These are phyloP conservation scores for Scheffersomyces coipomensis DNA, from an alignment of 805 yeast genomes.

Conservation along the genomic window DNA sequence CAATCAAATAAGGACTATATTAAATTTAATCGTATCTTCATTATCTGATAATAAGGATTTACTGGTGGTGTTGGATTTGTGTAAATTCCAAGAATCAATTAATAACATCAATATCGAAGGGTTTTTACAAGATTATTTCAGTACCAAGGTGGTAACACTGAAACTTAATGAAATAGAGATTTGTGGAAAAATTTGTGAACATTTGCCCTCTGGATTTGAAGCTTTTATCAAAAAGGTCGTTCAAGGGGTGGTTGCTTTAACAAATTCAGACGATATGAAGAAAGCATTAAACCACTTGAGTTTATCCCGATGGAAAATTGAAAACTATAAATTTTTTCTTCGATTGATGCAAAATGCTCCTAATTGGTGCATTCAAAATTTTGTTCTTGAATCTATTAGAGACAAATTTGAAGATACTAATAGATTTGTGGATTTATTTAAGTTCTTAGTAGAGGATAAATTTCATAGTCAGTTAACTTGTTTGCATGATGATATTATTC, in stretches of 20 bases:
- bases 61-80: slow-evolving; percentile 15
- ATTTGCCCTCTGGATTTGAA: slow-evolving; percentile 14
- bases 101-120: neutral
- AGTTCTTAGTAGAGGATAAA: slow-evolving; percentile 21
- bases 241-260: slow-evolving; percentile 27
- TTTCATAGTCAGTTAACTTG: slow-evolving; percentile 24
- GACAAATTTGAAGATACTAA: slow-evolving; percentile 14
- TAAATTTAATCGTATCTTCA: slow-evolving; percentile 5
- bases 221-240: slow-evolving; percentile 30
- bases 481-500: slow-evolving; percentile 15
- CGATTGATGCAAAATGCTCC: slow-evolving; percentile 36
- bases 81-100: slow-evolving; percentile 2
- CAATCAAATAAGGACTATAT: slow-evolving; percentile 12
- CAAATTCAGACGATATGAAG: slow-evolving; percentile 25
- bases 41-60: slow-evolving; percentile 14
- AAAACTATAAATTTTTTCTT: slow-evolving; percentile 29
- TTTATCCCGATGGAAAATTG: slow-evolving; percentile 27
- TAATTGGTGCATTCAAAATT: slow-evolving; percentile 21
- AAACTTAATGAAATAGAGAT: slow-evolving; percentile 14
- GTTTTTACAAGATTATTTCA: slow-evolving; percentile 5
- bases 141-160: neutral
- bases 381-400: slow-evolving; percentile 19
- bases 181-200: slow-evolving; percentile 17
- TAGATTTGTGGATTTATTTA: slow-evolving; percentile 15
- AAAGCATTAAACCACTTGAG: slow-evolving; percentile 16